These are phyloP conservation scores for Colletotrichum chlorophyti DNA, from an alignment of 2,329 filamentous ascomycete genomes.

Conservation along the genomic window DNA sequence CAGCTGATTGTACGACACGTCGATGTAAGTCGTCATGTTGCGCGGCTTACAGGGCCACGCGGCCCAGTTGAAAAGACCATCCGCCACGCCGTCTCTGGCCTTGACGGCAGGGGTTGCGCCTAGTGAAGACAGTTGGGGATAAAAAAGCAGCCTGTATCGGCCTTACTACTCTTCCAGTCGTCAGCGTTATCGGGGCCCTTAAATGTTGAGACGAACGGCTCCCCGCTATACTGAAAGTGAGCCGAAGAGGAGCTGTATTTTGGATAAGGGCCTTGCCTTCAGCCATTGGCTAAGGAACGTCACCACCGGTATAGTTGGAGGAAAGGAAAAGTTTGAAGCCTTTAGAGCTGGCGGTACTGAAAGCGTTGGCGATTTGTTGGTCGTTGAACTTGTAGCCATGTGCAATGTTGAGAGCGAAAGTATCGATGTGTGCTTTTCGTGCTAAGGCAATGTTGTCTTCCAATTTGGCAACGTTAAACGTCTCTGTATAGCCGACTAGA, in stretches of 20 bases:
- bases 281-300: slow-evolving; percentile 53
- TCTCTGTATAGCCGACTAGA: too few relatives aligned
- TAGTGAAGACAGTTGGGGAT: slow-evolving; percentile 56
- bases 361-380: slow-evolving; percentile 54
- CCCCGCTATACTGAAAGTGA: slow-evolving; percentile 56
- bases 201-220: slow-evolving; percentile 62
- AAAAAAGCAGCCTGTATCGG: slow-evolving; percentile 52
- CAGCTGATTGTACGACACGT: slow-evolving; percentile 40
- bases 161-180: slow-evolving; percentile 46
- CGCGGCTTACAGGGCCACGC: slow-evolving; percentile 52
- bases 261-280: not conserved
- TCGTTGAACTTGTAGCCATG: slow-evolving; percentile 50
- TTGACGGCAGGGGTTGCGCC: slow-evolving; percentile 45
- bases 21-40: slow-evolving; percentile 57
- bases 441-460: too few relatives aligned
- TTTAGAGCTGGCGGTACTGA: slow-evolving; percentile 52
- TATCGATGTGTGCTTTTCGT: too few relatives aligned
- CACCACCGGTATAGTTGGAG: slow-evolving; percentile 55
- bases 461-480: too few relatives aligned
- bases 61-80: slow-evolving; percentile 55
- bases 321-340: slow-evolving; percentile 63
- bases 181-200: slow-evolving; percentile 54
- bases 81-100: slow-evolving; percentile 43
- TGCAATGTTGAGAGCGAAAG: slow-evolving; percentile 59
- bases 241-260: slow-evolving; percentile 50